Evolutionary conservation across 306 rosid genomes (phyloP).

Genomic region (Parietaria judaica): DNA sequence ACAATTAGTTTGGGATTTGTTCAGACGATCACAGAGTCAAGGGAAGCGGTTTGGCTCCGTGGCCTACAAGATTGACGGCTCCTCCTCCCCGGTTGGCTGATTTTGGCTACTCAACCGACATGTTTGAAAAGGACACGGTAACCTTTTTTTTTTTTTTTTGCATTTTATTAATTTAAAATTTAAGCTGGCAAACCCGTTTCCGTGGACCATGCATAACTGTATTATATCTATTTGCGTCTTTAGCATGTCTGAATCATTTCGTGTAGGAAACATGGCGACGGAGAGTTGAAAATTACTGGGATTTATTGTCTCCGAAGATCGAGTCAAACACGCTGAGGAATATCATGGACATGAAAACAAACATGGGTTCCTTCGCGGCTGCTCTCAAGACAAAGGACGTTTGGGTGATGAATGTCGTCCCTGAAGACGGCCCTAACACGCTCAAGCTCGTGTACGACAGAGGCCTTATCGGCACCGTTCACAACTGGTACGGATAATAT

Average conservation of each 20-base stretch:
- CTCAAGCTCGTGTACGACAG: slow-evolving; percentile 84
- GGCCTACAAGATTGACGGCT: slow-evolving; percentile 83
- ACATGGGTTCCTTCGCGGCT: slow-evolving; percentile 90
- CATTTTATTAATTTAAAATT: background rate
- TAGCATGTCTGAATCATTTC: slow-evolving; percentile 19
- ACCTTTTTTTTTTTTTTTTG: background rate
- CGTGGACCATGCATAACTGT: too few relatives aligned
- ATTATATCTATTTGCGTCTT: background rate
- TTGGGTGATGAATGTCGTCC: slow-evolving; percentile 96
- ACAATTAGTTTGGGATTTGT: slow-evolving; percentile 22
- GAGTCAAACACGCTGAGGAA: slow-evolving; percentile 63
- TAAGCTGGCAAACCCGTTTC: background rate
- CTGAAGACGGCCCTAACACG: slow-evolving; percentile 77
- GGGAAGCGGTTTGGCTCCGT: slow-evolving; percentile 91
- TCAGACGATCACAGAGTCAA: slow-evolving; percentile 61
- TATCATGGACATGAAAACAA: slow-evolving; percentile 93
- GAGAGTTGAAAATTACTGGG: slow-evolving; percentile 83
- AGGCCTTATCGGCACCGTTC: slow-evolving; percentile 79
- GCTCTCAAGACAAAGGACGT: slow-evolving; percentile 73
- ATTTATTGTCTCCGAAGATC: slow-evolving; percentile 58
- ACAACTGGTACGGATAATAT: slow-evolving; percentile 53
- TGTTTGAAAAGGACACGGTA: slow-evolving; percentile 87
- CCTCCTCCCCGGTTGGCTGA: slow-evolving; percentile 94
- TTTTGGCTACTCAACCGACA: slow-evolving; percentile 78
- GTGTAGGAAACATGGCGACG: slow-evolving; percentile 69